A percentile compares a stretch with the other conserved stretches of the same genome.
Conservation (phyloP, 148 eudicot genomes). For the Silene uniflora region DNA sequence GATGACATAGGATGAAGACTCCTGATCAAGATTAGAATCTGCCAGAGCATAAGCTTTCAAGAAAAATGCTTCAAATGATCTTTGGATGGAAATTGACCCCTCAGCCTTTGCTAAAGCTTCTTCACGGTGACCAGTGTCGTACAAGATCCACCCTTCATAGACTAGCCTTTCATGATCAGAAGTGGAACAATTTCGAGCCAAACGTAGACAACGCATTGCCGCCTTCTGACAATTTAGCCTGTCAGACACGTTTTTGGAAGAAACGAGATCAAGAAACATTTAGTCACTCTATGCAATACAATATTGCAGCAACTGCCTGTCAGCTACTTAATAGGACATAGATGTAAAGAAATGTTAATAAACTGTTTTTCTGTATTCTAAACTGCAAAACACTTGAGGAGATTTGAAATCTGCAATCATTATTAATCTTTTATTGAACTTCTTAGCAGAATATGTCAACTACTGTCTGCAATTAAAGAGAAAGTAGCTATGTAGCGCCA, state of each 20-base stretch:
- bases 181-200: slow-evolving; percentile 64
- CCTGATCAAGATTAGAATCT: slow-evolving; percentile 71
- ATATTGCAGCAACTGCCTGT: not conserved
- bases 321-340: not conserved
- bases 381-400: not conserved
- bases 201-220: slow-evolving; percentile 79
- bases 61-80: slow-evolving; percentile 91
- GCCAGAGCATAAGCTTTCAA: slow-evolving; percentile 87
- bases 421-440: not conserved
- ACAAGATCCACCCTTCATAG: slow-evolving; percentile 88
- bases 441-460: not conserved
- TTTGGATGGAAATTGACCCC: slow-evolving; percentile 65
- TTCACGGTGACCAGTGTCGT: slow-evolving; percentile 87
- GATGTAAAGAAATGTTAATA: not conserved
- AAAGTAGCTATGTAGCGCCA: not conserved
- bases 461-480: not conserved
- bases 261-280: not conserved
- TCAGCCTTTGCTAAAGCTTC: slow-evolving; percentile 87
- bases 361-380: not conserved
- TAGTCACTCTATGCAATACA: not conserved
- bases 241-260: slow-evolving; percentile 18
- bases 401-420: not conserved
- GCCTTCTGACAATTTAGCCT: slow-evolving; percentile 85
- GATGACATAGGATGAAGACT: slow-evolving; percentile 62
- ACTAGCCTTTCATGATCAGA: slow-evolving; percentile 82